phyloP scores from a whole-genome alignment of 768 basidiomycete genomes.

The Coprinopsis marcescibilis region DNA sequence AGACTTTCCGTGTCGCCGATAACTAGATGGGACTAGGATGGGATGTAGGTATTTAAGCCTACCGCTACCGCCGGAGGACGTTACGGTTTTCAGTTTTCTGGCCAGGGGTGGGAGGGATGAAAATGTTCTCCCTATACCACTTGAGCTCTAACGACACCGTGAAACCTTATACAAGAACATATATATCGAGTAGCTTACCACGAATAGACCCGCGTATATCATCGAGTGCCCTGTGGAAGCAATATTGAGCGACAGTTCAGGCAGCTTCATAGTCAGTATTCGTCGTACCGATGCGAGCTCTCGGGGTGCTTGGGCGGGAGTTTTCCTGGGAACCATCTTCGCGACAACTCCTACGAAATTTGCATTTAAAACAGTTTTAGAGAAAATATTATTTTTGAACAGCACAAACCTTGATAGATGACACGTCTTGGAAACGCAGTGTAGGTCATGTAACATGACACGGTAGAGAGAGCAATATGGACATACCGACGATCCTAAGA shows the following conservation, averaged over 20 bases:
- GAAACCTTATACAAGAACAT: neutral
- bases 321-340: conserved; percentile 59
- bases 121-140: conserved; percentile 76
- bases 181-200: conserved; percentile 35
- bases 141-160: conserved; percentile 51
- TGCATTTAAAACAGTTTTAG: neutral
- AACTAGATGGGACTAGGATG: too few species aligned
- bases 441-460: conserved; percentile 3
- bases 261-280: neutral
- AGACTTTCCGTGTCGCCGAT: too few species aligned
- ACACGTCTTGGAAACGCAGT: conserved; percentile 56
- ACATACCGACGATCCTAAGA: conserved; percentile 65
- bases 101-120: conserved; percentile 44
- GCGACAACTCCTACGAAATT: conserved; percentile 53
- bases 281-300: conserved; percentile 56
- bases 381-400: neutral
- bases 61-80: too few species aligned
- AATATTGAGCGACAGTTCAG: neutral
- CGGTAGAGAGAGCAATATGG: neutral
- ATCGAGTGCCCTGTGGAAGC: conserved; percentile 58
- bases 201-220: conserved; percentile 75
- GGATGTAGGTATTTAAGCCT: too few species aligned
- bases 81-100: too few species aligned
- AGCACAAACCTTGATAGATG: conserved; percentile 63
- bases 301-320: conserved; percentile 28